Evolutionary conservation across 331 rosid species (phyloP), one percentile per base, ranked within the genome.

Genomic region (Quercus lobata): DNA sequence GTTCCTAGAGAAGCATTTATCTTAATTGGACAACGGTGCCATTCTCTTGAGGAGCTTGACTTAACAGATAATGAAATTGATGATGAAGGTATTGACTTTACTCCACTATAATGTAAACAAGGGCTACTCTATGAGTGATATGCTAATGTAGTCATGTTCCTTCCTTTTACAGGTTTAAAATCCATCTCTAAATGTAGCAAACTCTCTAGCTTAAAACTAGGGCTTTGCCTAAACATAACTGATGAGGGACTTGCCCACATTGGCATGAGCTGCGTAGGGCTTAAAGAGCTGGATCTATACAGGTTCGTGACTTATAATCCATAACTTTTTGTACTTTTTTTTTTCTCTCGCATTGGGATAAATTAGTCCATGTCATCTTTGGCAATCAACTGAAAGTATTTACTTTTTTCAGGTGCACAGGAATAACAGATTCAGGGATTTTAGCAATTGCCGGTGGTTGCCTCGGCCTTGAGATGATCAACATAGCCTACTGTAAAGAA

Each of bases 51-150:
- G 88, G 98, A 90, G 89, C 93, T 96, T 75, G 99, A 96, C 78
- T 79, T 96, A 46, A 96, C 98, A 15, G 99, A 96, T 57, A 93
- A 96, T 72, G 99, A 96, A 87, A 79, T 93, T 24, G 98, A 90
- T 15, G 93, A 93, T 78, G 93, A 93, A 93, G 98, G 98, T 94
- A 68, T 77, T 76, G 49, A 22, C 66, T 80, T 72, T 18, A 10
- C 74, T 73, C 73, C 46, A 29, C 22, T 68, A 27, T 25, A 34
- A 29, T 58, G 77, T 54, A 68, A 56, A 44, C 71, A 41, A 57
- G 55, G 44, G 76, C 68, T 76, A 15, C 32, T 82, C 4, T 75
- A 29, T 72, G 35, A 57, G 71, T 81, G 70, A 72, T 70, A 10
- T 86, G 71, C 86, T 88, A 70, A 86, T 55, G 19, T 78, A 8